Evolutionary conservation across 2,329 filamentous ascomycete genomes (phyloP), one percentile per base, ranked within the genome.

Genomic region (Cadophora luteo-olivacea): DNA sequence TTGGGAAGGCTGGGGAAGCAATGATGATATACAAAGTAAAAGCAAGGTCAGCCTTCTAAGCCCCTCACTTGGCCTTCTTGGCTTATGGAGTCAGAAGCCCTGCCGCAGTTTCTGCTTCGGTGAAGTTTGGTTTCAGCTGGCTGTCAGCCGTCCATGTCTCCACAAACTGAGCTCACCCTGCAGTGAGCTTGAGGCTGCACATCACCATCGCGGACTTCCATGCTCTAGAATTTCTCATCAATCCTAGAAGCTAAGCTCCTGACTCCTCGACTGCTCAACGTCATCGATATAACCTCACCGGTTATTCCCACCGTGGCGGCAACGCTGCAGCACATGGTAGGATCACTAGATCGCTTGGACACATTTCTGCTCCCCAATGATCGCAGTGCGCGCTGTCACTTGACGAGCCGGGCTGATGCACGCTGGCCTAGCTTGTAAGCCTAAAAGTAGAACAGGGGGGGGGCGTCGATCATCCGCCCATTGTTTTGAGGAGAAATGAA

Each of bases 381-480:
- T 16, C 7, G 29, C 11, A 14, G 11, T 38, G 29, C 38, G 29
- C 45, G 45, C 49, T 14, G 61, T 64, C 61, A 64, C 61, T 64
- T 64, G 61, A 64, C 45, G 49, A 54, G 33, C 38, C n/a, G 51
- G 45, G 48, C 49, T 64, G 61, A 38, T 64, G 48, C 49, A 29
- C 45, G 33, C 22, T 54, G 48, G 22, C 61, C 14, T 64, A 64
- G 33, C 32, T 11, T 19, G 61, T 8, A 52, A 38, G 25, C 61
- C 61, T 63, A 36, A 51, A 29, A 9, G 8, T 41, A 41, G 45
- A 38, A 41, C 19, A 38, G 51, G n/a, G n/a, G n/a, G n/a, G n/a
- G n/a, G 51, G 61, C 51, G 49, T 64, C 51, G 61, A 64, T 63
- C 69, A 57, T 52, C 81, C 57, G 82, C 81, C 25, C 33, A 22